A percentile compares a stretch with the other conserved stretches of the same genome.
Evolutionary conservation across 2,329 filamentous ascomycete species (phyloP).

Genomic region (Nigrograna mackinnonii): DNA sequence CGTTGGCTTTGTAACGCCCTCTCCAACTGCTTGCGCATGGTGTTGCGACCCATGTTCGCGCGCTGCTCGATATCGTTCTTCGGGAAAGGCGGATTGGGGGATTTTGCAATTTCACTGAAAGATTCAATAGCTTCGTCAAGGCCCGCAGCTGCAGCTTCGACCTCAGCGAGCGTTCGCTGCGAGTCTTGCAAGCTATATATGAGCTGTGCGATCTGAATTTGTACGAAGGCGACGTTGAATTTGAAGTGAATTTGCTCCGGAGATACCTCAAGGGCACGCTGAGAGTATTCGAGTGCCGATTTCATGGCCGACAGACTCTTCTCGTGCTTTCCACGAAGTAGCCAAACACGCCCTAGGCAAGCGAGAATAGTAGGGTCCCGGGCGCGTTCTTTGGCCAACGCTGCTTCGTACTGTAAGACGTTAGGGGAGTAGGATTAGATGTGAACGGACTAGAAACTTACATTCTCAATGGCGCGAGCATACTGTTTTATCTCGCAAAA

Average conservation of each 20-base stretch:
- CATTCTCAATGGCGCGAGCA: conserved; percentile 84
- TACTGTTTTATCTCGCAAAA: conserved; percentile 91
- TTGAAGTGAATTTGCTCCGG: conserved; percentile 88
- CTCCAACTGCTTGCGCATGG: conserved; percentile 88
- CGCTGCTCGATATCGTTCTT: conserved; percentile 89
- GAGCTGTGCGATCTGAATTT: conserved; percentile 87
- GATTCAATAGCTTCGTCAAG: conserved; percentile 83
- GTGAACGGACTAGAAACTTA: no score
- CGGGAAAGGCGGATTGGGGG: conserved; percentile 79
- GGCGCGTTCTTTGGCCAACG: conserved; percentile 76
- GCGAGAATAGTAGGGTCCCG: conserved; percentile 80
- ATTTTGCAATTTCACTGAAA: conserved; percentile 62
- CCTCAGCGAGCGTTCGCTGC: conserved; percentile 76
- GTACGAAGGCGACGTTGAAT: conserved; percentile 97
- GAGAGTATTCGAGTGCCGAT: conserved; percentile 65
- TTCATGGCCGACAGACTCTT: conserved; percentile 65
- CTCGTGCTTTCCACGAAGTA: conserved; percentile 76
- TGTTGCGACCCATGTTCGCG: conserved; percentile 96
- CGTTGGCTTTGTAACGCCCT: conserved; percentile 81
- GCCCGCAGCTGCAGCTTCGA: conserved; percentile 78
- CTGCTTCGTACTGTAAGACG: conserved; percentile 72
- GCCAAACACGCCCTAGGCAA: conserved; percentile 86
- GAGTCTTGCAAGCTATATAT: conserved; percentile 76
- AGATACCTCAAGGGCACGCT: conserved; percentile 73
- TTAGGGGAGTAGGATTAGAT: no score